Evolutionary conservation across 768 basidiomycete species (phyloP), one percentile per base, ranked within the genome.

Genomic region (Porphyrellus cyaneotinctus): DNA sequence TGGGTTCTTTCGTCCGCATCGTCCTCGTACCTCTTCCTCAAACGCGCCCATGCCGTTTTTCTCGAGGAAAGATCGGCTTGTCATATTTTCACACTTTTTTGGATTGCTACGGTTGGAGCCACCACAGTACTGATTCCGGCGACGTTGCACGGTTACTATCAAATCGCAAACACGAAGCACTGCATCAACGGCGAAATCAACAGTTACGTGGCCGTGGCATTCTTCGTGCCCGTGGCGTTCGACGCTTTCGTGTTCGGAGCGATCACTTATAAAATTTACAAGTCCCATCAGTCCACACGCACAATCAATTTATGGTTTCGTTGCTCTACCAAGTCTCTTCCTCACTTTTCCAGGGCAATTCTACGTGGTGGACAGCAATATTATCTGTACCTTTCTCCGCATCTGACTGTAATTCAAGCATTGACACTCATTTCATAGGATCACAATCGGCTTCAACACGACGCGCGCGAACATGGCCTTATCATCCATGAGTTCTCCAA

Each of bases 361-460:
- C 49, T 76, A 13, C 59, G 65, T n/a, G 70, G 70, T 24, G 73
- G 74, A 15, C 72, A 75, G 48, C 60, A 61, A 22, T 75, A 75
- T 52, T 73, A 75, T 52, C 33, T 70, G 74, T 72, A 56, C 41
- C 32, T 31, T 14, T 38, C 35, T 31, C n/a, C 23, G 28, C 23
- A 6, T 33, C n/a, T 13, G 8, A 7, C 38, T 10, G n/a, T 33
- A 10, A 33, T 42, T 33, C 44, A 7, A 30, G 23, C 24, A 15
- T 31, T 7, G 39, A 49, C 11, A 33, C 18, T n/a, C 18, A 7
- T 35, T 15, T 37, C n/a, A 15, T 33, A 75, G 74, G 20, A 60
- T 73, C 10, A 69, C 74, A 18, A 62, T 59, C 12, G 61, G 65
- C 14, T 43, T 63, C 39, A 74, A 75, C 51, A 11, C 72, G 10